Evolutionary conservation across 768 basidiomycete genomes (phyloP).

Genomic region (Wakefieldia striispora): DNA sequence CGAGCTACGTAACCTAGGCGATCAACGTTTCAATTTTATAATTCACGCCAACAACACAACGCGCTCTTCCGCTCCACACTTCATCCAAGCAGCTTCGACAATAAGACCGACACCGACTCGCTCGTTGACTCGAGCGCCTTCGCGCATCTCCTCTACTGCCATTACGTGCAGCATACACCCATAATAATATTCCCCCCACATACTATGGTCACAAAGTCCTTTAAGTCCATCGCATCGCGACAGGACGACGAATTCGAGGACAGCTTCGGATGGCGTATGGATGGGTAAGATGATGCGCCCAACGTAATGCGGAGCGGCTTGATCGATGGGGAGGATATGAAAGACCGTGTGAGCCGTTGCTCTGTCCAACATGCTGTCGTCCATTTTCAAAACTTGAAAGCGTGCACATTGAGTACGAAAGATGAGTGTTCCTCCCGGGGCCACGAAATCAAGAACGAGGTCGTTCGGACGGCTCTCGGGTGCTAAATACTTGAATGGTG

Average conservation of each 20-base stretch:
- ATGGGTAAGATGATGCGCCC: slow-evolving; percentile 19
- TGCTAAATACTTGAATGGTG: slow-evolving; percentile 3
- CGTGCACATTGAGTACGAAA: slow-evolving; percentile 19
- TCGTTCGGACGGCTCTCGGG: not conserved
- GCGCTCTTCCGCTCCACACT: slow-evolving; percentile 1
- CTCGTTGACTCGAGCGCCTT: slow-evolving; percentile 10
- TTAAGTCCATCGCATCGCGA: slow-evolving; percentile 2
- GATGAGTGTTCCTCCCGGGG: slow-evolving; percentile 21
- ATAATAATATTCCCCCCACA: slow-evolving; percentile 10
- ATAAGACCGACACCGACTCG: slow-evolving; percentile 22
- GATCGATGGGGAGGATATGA: slow-evolving; percentile 1
- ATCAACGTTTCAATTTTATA: not conserved
- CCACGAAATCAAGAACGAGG: not conserved
- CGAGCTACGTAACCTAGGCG: too few relatives aligned
- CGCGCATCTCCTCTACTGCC: slow-evolving; percentile 8
- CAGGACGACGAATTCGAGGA: slow-evolving; percentile 20
- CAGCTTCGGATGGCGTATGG: slow-evolving; percentile 2
- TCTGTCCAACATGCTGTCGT: not conserved
- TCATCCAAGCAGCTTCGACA: slow-evolving; percentile 19
- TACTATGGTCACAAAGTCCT: slow-evolving; percentile 12
- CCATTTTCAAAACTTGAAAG: slow-evolving; percentile 7
- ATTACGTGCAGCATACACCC: slow-evolving; percentile 22
- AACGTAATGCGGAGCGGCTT: not conserved
- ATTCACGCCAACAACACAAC: slow-evolving; percentile 11
- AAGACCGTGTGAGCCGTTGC: slow-evolving; percentile 9